A percentile compares a stretch with the other conserved stretches of the same genome.
Conservation (phyloP, 495 filamentous ascomycete genomes). For the Wilcoxina mikolae region DNA sequence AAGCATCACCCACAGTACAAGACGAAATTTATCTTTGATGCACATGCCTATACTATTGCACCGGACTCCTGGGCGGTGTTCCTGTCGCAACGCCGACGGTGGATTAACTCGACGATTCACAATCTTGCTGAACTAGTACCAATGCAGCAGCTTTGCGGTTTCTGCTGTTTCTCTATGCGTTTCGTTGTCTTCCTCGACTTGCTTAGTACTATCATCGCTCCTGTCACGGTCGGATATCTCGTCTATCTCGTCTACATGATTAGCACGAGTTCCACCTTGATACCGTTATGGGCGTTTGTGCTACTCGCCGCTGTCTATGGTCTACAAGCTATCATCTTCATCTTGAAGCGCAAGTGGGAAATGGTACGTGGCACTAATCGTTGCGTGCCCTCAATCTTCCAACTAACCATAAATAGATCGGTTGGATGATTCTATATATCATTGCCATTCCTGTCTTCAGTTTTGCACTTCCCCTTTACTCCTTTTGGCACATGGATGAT, state of each 20-base stretch:
- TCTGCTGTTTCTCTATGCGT: slow-evolving; percentile 98
- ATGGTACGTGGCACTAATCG: slow-evolving; percentile 38
- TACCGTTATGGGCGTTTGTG: slow-evolving; percentile 75
- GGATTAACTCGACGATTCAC: slow-evolving; percentile 98
- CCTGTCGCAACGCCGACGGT: slow-evolving; percentile 85
- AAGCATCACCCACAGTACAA: slow-evolving; percentile 91
- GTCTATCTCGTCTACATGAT: slow-evolving; percentile 73
- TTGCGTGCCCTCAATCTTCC: slow-evolving; percentile 3
- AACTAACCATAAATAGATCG: slow-evolving; percentile 39
- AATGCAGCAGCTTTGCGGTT: slow-evolving; percentile 84
- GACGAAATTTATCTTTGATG: slow-evolving; percentile 89
- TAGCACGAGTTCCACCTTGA: slow-evolving; percentile 39
- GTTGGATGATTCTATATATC: slow-evolving; percentile 97
- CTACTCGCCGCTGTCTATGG: slow-evolving; percentile 90
- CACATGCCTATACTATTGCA: slow-evolving; percentile 80
- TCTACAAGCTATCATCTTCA: slow-evolving; percentile 94
- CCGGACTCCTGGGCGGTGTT: slow-evolving; percentile 87
- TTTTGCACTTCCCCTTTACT: slow-evolving; percentile 78
- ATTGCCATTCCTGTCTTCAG: slow-evolving; percentile 84
- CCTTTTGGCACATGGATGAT: slow-evolving; percentile 99
- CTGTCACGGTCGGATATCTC: slow-evolving; percentile 84
- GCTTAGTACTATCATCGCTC: slow-evolving; percentile 78
- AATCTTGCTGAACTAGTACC: slow-evolving; percentile 80
- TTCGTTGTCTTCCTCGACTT: slow-evolving; percentile 93
- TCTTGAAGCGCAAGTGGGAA: slow-evolving; percentile 89